Conservation (phyloP, 2,329 filamentous ascomycete species). For the Neonectria magnoliae region DNA sequence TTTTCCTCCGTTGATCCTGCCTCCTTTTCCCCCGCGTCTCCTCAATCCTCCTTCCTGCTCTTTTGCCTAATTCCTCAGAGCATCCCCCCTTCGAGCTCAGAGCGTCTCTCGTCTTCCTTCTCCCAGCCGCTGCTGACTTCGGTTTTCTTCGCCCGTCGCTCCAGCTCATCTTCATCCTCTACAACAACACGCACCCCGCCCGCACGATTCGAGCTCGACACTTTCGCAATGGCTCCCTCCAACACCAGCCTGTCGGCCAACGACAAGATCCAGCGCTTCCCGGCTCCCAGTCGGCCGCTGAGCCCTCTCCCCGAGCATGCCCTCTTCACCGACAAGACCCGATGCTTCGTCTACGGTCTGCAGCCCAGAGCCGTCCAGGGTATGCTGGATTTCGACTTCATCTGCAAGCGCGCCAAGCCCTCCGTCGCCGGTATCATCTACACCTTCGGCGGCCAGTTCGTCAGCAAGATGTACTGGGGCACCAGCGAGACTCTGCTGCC, state of each 20-base stretch:
- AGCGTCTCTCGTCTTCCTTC: conserved; percentile 34
- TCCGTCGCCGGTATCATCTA: conserved; percentile 99
- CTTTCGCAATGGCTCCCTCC: conserved; percentile 63
- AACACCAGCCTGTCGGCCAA: conserved; percentile 77
- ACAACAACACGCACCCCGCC: conserved; percentile 17
- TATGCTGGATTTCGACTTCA: conserved; percentile 99
- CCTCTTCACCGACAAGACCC: conserved; percentile 98
- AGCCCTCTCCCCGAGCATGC: conserved; percentile 89
- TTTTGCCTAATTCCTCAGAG: conserved; percentile 42
- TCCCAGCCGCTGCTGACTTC: conserved; percentile 35
- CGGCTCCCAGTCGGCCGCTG: conserved; percentile 88
- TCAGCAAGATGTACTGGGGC: conserved; percentile 99
- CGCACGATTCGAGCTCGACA: conserved; percentile 38
- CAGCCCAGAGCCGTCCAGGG: conserved; percentile 93
- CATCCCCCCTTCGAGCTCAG: conserved; percentile 40
- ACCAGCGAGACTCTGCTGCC: conserved; percentile 98
- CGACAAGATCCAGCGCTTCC: conserved; percentile 98
- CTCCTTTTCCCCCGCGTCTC: conserved; percentile 30
- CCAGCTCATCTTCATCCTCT: conserved; percentile 31
- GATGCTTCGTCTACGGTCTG: conserved; percentile 99
- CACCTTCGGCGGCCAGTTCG: conserved; percentile 99
- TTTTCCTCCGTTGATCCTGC: conserved; percentile 35
- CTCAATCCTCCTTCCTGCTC: conserved; percentile 22
- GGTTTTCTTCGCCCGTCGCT: conserved; percentile 32
- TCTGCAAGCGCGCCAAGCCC: conserved; percentile 97